Evolutionary conservation across 805 yeast genomes (phyloP).

Genomic region (Ascoidea asiatica): DNA sequence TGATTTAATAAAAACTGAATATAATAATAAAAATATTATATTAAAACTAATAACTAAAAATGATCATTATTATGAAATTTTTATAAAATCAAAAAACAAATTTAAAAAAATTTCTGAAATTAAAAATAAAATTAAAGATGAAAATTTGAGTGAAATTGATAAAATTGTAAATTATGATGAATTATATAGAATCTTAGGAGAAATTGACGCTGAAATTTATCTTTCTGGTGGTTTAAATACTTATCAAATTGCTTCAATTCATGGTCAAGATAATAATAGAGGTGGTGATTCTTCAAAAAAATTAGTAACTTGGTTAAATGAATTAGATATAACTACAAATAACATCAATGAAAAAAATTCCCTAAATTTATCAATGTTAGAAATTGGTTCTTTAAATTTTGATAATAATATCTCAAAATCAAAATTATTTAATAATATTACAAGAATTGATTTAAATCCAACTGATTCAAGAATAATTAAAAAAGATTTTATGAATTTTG

Average conservation of each 20-base stretch:
- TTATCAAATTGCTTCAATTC: conserved; percentile 76
- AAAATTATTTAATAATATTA: conserved; percentile 34
- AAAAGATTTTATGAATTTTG: conserved; percentile 79
- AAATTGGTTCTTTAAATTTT: conserved; percentile 71
- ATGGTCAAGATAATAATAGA: conserved; percentile 64
- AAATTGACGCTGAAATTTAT: conserved; percentile 47
- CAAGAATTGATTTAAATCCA: conserved; percentile 68
- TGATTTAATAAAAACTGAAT: conserved; percentile 6
- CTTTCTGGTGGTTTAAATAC: conserved; percentile 63
- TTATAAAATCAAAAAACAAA: conserved; percentile 7
- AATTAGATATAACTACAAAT: conserved; percentile 11
- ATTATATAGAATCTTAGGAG: conserved; percentile 26
- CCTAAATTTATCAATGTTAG: conserved; percentile 35
- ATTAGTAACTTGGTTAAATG: conserved; percentile 58
- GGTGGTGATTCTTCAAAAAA: conserved; percentile 90
- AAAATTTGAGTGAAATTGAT: conserved; percentile 9
- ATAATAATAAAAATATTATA: conserved; percentile 1
- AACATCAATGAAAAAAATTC: conserved; percentile 1
- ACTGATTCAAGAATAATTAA: conserved; percentile 58
- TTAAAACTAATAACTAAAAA: not conserved
- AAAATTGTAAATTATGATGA: conserved; percentile 8
- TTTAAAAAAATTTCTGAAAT: conserved; percentile 8
- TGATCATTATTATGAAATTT: conserved; percentile 8
- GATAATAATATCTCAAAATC: conserved; percentile 53
- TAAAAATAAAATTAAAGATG: conserved; percentile 9